Evolutionary conservation across 2,329 filamentous ascomycete genomes (phyloP).

Genomic region (Ophiosphaerella herpotricha): DNA sequence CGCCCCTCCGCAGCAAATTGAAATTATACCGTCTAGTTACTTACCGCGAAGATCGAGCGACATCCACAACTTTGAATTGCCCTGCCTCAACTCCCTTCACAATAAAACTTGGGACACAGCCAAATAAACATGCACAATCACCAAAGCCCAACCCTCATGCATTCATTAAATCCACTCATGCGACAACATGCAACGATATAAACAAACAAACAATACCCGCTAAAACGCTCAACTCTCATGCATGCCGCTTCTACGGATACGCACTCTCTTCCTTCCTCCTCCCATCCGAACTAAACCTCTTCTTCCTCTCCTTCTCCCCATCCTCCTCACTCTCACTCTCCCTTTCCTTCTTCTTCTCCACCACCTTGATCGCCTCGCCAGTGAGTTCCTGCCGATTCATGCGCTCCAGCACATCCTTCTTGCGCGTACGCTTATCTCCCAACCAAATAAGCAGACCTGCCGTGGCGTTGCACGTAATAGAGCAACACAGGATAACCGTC

Average conservation of each 20-base stretch:
- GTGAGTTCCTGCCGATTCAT: constrained; percentile 79
- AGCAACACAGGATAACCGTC: constrained; percentile 78
- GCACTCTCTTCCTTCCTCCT: constrained; percentile 21
- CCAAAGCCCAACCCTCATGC: background rate
- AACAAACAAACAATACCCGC: constrained; percentile 1
- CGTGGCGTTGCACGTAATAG: constrained; percentile 76
- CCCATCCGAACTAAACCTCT: constrained; percentile 10
- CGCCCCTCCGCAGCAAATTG: no score
- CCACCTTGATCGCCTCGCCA: constrained; percentile 63
- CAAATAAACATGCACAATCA: no score
- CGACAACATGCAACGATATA: background rate
- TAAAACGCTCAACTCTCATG: background rate
- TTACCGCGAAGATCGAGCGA: no score
- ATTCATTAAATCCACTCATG: constrained; percentile 22
- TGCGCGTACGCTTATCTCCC: constrained; percentile 76
- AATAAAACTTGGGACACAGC: no score
- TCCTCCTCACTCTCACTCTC: constrained; percentile 47
- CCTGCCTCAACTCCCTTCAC: no score
- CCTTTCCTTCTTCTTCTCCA: constrained; percentile 52
- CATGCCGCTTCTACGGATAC: constrained; percentile 16
- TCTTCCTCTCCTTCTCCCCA: constrained; percentile 20
- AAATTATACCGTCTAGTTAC: no score
- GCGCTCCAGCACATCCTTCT: constrained; percentile 82
- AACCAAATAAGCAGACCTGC: constrained; percentile 77
- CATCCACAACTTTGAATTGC: no score